A percentile compares a stretch with the other conserved stretches of the same genome.
These are phyloP conservation scores for Solanum ahanhuiri DNA, from an alignment of 257 asterid species.

Conservation along the genomic window DNA sequence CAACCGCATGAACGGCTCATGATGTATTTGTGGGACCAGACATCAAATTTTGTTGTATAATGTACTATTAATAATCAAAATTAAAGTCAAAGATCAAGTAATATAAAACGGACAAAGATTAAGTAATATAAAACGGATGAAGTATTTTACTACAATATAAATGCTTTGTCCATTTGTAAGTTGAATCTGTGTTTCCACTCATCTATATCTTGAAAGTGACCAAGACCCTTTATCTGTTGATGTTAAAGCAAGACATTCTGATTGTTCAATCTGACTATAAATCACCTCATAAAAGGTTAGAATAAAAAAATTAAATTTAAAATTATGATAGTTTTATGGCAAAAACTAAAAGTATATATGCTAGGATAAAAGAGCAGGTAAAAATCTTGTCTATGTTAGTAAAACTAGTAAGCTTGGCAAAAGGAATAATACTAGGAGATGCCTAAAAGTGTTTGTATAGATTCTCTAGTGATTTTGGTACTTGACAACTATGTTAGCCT, in stretches of 20 bases:
- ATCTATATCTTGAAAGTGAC: neutral
- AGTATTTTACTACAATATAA: neutral
- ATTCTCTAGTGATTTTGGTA: neutral
- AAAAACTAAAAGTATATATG: neutral
- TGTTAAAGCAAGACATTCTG: neutral
- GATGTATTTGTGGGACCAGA: neutral
- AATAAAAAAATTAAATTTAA: neutral
- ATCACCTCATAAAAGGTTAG: neutral
- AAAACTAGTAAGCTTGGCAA: neutral
- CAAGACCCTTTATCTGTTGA: neutral
- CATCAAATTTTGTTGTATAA: neutral
- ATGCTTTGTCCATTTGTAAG: neutral
- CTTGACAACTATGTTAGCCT: neutral
- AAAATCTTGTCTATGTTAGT: neutral
- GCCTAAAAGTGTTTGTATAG: neutral
- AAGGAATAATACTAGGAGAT: neutral
- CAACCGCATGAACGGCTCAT: neutral
- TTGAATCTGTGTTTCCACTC: neutral
- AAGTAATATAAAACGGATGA: neutral
- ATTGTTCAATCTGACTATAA: neutral
- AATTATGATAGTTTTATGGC: neutral
- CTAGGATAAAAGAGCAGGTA: neutral
- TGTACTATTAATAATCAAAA: too few species aligned
- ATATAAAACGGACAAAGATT: too few species aligned
- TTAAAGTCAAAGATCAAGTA: too few species aligned